These are phyloP conservation scores for Polygonum maritimum DNA, from an alignment of 148 eudicot species.

Conservation along the genomic window DNA sequence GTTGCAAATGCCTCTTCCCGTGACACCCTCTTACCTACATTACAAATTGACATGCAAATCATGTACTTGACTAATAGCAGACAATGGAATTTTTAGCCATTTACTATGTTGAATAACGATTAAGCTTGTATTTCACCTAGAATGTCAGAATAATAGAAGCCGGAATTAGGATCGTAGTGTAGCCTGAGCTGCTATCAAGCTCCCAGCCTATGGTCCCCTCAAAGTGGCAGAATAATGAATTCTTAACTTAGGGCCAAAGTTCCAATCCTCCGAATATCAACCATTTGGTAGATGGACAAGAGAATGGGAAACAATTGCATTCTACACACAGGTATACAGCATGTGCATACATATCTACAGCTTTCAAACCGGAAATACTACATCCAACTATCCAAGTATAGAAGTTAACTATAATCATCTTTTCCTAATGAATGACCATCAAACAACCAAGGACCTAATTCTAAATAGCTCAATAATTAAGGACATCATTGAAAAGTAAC, in stretches of 20 bases:
- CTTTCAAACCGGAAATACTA: not conserved
- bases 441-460: not conserved
- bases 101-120: not conserved
- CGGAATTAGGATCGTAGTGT: slow-evolving; percentile 87
- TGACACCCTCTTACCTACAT: slow-evolving; percentile 89
- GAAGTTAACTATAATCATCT: not conserved
- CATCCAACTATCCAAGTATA: slow-evolving; percentile 3
- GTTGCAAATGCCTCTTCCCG: slow-evolving; percentile 71
- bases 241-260: not conserved
- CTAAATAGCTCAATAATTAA: not conserved
- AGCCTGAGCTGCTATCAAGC: slow-evolving; percentile 63
- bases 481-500: not conserved
- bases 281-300: not conserved
- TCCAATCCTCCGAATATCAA: not conserved
- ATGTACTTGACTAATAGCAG: not conserved
- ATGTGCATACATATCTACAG: not conserved
- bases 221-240: not conserved
- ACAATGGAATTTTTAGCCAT: not conserved
- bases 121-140: slow-evolving; percentile 46
- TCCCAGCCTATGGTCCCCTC: slow-evolving; percentile 36
- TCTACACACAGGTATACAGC: not conserved
- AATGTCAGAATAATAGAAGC: slow-evolving; percentile 82
- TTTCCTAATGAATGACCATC: not conserved
- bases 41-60: not conserved
- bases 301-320: not conserved